phyloP scores from a whole-genome alignment of 2,329 filamentous ascomycete genomes.

The Dendryphion nanum region DNA sequence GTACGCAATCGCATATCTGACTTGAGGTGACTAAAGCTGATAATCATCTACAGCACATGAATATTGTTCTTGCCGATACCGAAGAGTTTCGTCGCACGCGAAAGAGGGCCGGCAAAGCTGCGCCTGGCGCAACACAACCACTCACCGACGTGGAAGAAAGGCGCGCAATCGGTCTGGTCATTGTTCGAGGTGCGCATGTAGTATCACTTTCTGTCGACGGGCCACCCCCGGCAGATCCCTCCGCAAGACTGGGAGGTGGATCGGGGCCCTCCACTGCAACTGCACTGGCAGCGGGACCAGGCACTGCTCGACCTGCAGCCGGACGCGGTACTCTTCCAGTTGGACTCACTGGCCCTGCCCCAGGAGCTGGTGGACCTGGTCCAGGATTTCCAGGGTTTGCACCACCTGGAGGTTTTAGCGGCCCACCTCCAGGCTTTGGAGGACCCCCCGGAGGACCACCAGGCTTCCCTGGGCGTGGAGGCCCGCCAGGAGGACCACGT shows the following conservation, averaged over 20 bases:
- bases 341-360: slow-evolving; percentile 83
- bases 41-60: slow-evolving; percentile 77
- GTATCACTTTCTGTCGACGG: slow-evolving; percentile 95
- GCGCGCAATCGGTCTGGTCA: slow-evolving; percentile 91
- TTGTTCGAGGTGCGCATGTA: slow-evolving; percentile 91
- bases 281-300: slow-evolving; percentile 73
- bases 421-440: slow-evolving; percentile 31
- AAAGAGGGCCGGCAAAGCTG: slow-evolving; percentile 74
- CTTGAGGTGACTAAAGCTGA: neutral
- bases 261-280: slow-evolving; percentile 63
- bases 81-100: slow-evolving; percentile 85
- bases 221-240: slow-evolving; percentile 89
- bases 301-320: slow-evolving; percentile 86
- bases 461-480: slow-evolving; percentile 39
- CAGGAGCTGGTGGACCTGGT: slow-evolving; percentile 78
- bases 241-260: slow-evolving; percentile 77
- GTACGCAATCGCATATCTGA: slow-evolving; percentile 44
- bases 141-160: slow-evolving; percentile 92
- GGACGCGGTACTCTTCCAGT: slow-evolving; percentile 81
- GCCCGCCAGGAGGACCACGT: slow-evolving; percentile 20
- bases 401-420: slow-evolving; percentile 54
- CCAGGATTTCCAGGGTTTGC: slow-evolving; percentile 58
- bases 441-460: slow-evolving; percentile 52
- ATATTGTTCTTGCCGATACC: slow-evolving; percentile 95
- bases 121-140: slow-evolving; percentile 61